Conservation (phyloP, 2,329 filamentous ascomycete genomes). For the Pseudogymnoascus sp. region DNA sequence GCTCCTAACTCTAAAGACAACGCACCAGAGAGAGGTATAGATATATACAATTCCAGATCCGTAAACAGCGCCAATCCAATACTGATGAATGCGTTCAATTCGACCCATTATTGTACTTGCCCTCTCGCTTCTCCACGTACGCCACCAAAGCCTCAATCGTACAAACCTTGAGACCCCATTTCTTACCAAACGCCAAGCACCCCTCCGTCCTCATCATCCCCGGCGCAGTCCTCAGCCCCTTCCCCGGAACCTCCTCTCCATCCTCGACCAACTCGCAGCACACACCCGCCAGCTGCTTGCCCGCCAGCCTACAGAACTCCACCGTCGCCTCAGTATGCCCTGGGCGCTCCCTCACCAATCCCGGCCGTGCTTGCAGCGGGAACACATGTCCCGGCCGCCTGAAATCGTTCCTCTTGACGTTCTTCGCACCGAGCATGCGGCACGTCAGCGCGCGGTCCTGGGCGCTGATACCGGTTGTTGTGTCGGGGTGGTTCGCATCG, state of each 20-base stretch:
- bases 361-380: conserved; percentile 68
- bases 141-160: conserved; percentile 86
- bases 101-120: conserved; percentile 33
- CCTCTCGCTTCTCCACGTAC: conserved; percentile 70
- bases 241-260: conserved; percentile 62
- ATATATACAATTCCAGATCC: conserved; percentile 7
- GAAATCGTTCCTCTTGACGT: conserved; percentile 48
- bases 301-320: conserved; percentile 80
- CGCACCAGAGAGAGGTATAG: conserved; percentile 1
- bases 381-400: conserved; percentile 84
- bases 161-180: conserved; percentile 85
- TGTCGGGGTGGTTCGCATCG: conserved; percentile 63
- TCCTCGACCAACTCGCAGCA: conserved; percentile 92
- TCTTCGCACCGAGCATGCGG: conserved; percentile 63
- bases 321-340: conserved; percentile 93
- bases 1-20: conserved; percentile 2
- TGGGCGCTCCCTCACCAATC: conserved; percentile 68
- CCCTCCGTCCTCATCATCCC: conserved; percentile 89
- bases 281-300: conserved; percentile 66
- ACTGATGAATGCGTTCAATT: neutral
- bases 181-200: conserved; percentile 78
- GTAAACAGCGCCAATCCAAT: neutral
- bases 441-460: conserved; percentile 80
- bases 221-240: conserved; percentile 55
- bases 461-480: conserved; percentile 85